Evolutionary conservation across 345 rosid genomes (phyloP).

Genomic region (Rubroshorea leprosula): DNA sequence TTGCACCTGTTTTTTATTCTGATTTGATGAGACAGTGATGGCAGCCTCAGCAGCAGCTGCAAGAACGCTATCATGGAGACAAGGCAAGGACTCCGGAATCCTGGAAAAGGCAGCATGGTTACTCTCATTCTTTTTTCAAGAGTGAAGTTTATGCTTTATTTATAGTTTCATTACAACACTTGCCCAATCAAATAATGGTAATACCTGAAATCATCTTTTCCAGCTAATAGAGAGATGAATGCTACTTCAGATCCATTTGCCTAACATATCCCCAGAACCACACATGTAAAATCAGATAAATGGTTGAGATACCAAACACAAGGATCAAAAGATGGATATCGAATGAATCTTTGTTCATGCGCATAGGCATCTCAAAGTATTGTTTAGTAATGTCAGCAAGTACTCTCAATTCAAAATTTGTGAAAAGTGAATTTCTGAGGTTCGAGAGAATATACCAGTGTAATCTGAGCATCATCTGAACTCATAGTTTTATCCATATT

Average conservation of each 20-base stretch:
- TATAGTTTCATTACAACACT: background rate
- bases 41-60: conserved; percentile 41
- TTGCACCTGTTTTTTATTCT: conserved; percentile 37
- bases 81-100: conserved; percentile 46
- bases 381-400: background rate
- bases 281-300: conserved; percentile 7
- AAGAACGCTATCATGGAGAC: conserved; percentile 44
- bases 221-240: conserved; percentile 34
- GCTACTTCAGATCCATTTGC: conserved; percentile 50
- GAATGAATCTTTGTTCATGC: background rate
- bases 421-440: background rate
- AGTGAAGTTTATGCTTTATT: conserved; percentile 4
- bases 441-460: conserved; percentile 27
- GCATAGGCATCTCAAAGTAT: background rate
- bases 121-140: conserved; percentile 2
- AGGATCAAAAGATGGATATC: background rate
- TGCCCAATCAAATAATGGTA: conserved; percentile 6
- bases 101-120: conserved; percentile 24
- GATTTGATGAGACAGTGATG: conserved; percentile 27
- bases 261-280: conserved; percentile 18
- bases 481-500: conserved; percentile 48
- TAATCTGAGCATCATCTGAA: conserved; percentile 34
- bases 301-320: background rate
- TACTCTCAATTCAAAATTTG: background rate
- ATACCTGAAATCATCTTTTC: conserved; percentile 38